Evolutionary conservation across 1,284 basidiomycete genomes (phyloP), one percentile per base, ranked within the genome.

Genomic region (Naganishia sp.): DNA sequence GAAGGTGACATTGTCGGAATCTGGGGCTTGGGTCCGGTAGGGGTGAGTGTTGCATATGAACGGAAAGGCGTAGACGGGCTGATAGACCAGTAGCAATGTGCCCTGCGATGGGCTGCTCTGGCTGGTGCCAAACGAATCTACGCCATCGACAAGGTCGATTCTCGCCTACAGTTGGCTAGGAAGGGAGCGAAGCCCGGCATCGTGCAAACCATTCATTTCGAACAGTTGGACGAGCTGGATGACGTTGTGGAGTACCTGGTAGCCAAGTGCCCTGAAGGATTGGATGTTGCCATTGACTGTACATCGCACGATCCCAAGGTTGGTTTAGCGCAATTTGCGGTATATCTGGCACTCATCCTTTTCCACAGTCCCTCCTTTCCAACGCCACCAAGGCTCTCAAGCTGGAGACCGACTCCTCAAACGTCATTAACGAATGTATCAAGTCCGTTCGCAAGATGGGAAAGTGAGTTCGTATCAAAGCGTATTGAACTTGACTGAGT

Each of bases 101-200:
- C 57, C 23, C 18, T 66, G 31, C 65, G 83, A 61, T 91, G 85
- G 83, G 85, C 86, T 0, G 78, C 85, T 66, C 75, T 89, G 39
- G 89, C 88, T 74, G 88, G 87, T 39, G 89, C 89, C 3, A 82
- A 82, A 61, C 84, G 87, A 61, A 83, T 92, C 71, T 89, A 91
- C 71, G 86, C 83, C 6, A 87, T 92, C 74, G 89, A 91, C 77
- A 75, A 78, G n/a, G 81, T 88, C 18, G 84, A 84, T 0, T 83
- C 84, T 67, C 84, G 89, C n/a, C 83, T 92, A 32, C 80, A 82
- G 0, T 83, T 86, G 67, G 88, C 87, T 18, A 71, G 84, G 55
- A 83, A 85, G 69, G 75, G 79, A 15, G 85, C 84, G 2, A 61
- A 46, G 25, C 23, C 55, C 13, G 51, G 57, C 25, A 53, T 53